Base-by-base conservation (phyloP, 257 asterid species). In the Nicotiana tomentosiformis region DNA sequence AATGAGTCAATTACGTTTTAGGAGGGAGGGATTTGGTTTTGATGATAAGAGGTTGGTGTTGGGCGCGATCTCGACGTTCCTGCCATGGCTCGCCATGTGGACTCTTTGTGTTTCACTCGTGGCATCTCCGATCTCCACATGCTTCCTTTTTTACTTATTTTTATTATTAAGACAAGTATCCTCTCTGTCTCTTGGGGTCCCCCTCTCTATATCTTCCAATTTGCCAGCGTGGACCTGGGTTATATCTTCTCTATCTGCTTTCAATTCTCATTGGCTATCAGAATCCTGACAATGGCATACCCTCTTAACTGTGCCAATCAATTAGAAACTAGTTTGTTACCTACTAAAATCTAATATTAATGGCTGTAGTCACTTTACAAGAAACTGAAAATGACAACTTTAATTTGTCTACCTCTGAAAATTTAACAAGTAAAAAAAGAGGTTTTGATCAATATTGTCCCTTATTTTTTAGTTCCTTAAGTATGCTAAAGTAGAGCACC, bases 31-130 rank as follows among this genome's bases (percentile, higher is more conserved):
- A 17, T 78, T 85, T 78, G 30, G 5, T 60, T 88, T 86, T 53
- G 82, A 39, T 86, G 98, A 93, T 90, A 92, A 95, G 97, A 85
- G 98, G 91, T 65, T 62, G 81, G 55, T 46, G 67, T 58, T 84
- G 26, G 84, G 88, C 93, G 96, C 94, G 92, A 95, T 93, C 98
- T 85, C 82, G 74, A 65, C 84, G 46, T 62, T 26, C 98, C 95
- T 90, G 53, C 92, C 79, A 76, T 35, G 35, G 23, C 26, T 6
- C 58, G 95, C 91, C 98, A 93, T 86, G 97, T 93, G 92, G 89
- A 79, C 5, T 77, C 55, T 81, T 55, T 72, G 56, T 1, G 57
- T 57, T 81, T 74, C 84, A 80, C 84, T 30, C 88, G 94, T 91
- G 97, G 91, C 97, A 8, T 56, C 83, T 43, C 18, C 29, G 3